Evolutionary conservation across 495 filamentous ascomycete species (phyloP).

Genomic region (Aspergillus haitiensis): DNA sequence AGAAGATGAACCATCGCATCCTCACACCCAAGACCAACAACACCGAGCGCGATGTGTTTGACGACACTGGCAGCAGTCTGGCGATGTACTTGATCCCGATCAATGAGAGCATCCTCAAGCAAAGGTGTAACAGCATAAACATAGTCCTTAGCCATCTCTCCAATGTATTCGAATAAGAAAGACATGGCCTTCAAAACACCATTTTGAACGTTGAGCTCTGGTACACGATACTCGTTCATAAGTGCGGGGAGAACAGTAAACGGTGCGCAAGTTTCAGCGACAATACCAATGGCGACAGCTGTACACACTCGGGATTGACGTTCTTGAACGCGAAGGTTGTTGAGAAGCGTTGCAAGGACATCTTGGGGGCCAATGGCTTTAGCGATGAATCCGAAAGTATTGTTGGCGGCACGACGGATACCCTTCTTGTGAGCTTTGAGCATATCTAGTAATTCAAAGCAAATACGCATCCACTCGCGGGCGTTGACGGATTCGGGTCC

Average conservation of each 20-base stretch:
- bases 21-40: constrained; percentile 96
- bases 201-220: constrained; percentile 98
- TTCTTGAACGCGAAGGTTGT: constrained; percentile 95
- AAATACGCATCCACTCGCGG: constrained; percentile 99
- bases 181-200: constrained; percentile 96
- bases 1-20: constrained; percentile 98
- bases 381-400: constrained; percentile 99
- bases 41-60: constrained; percentile 94
- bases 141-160: constrained; percentile 99
- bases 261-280: constrained; percentile 99
- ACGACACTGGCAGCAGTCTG: constrained; percentile 96
- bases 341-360: constrained; percentile 91
- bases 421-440: constrained; percentile 99
- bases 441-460: constrained; percentile 99
- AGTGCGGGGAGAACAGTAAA: constrained; percentile 98
- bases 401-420: constrained; percentile 97
- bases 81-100: constrained; percentile 96
- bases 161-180: constrained; percentile 99
- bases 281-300: constrained; percentile 97
- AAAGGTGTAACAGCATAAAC: constrained; percentile 98
- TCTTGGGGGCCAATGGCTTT: constrained; percentile 99
- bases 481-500: constrained; percentile 95
- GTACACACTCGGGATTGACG: constrained; percentile 98
- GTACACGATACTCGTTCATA: constrained; percentile 99
- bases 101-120: constrained; percentile 95